phyloP scores from a whole-genome alignment of 2,329 filamentous ascomycete genomes.

The Aureobasidium sp. region DNA sequence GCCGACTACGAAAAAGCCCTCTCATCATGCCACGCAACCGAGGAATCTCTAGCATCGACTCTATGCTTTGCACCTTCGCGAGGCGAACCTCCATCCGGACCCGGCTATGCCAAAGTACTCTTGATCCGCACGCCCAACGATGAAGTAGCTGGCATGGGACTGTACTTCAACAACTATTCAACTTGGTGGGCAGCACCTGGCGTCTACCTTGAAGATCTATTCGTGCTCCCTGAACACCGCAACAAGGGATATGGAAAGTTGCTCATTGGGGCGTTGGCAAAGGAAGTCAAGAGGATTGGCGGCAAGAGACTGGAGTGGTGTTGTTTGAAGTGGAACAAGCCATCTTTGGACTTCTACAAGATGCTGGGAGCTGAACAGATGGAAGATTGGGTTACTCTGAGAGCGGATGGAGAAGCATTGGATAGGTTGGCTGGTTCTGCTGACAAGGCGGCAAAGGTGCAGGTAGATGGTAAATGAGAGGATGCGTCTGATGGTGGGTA shows the following conservation, averaged over 20 bases:
- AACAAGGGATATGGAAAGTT: conserved; percentile 71
- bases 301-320: conserved; percentile 80
- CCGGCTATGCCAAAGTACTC: conserved; percentile 66
- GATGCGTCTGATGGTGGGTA: neutral
- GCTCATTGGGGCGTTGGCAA: conserved; percentile 67
- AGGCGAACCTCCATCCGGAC: conserved; percentile 30
- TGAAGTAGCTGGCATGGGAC: conserved; percentile 62
- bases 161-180: conserved; percentile 94
- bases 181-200: conserved; percentile 85
- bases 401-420: conserved; percentile 60
- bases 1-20: conserved; percentile 79
- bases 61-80: conserved; percentile 61
- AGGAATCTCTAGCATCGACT: conserved; percentile 60
- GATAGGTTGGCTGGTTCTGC: conserved; percentile 43
- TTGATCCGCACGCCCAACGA: conserved; percentile 42
- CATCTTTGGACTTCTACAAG: conserved; percentile 77
- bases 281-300: conserved; percentile 61
- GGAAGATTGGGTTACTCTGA: conserved; percentile 67
- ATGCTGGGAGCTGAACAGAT: conserved; percentile 53
- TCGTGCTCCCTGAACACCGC: conserved; percentile 61
- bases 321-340: conserved; percentile 88
- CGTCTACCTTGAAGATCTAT: conserved; percentile 92
- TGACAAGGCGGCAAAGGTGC: neutral
- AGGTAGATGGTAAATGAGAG: neutral
- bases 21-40: conserved; percentile 67